Percentiles rank a stretch among this genome's conserved stretches.
phyloP scores from a whole-genome alignment of 768 basidiomycete genomes.

The Mycena albidolilacea region DNA sequence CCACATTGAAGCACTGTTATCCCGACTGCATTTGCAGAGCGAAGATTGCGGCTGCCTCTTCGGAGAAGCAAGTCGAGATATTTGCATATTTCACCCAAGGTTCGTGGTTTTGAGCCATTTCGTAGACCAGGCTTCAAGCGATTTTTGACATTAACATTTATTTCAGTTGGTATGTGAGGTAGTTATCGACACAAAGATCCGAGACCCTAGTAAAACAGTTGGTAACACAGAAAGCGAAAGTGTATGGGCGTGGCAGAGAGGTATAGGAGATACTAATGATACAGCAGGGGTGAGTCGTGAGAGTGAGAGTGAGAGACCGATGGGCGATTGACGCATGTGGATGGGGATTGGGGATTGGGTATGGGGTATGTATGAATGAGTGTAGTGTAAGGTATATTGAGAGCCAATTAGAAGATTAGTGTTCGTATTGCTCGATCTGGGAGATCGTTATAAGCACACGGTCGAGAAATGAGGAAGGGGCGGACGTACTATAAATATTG shows the following conservation, averaged over 20 bases:
- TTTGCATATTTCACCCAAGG: too few relatives aligned
- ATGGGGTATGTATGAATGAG: constrained; percentile 15
- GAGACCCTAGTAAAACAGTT: constrained; percentile 18
- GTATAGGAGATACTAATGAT: constrained; percentile 12
- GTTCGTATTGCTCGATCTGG: constrained; percentile 22
- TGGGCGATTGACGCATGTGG: background rate
- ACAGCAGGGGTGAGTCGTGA: constrained; percentile 14
- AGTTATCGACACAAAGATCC: constrained; percentile 21
- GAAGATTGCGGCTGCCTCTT: too few relatives aligned
- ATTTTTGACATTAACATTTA: constrained; percentile 13
- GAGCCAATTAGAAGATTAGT: constrained; percentile 23
- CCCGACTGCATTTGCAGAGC: too few relatives aligned
- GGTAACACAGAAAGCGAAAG: constrained; percentile 1
- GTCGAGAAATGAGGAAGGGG: background rate
- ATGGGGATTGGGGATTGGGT: background rate
- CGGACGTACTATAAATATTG: constrained; percentile 16
- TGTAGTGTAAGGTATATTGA: constrained; percentile 29
- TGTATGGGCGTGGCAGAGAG: constrained; percentile 22
- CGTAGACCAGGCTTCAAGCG: background rate
- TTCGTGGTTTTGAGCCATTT: too few relatives aligned
- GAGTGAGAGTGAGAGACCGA: background rate
- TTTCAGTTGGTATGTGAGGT: constrained; percentile 21
- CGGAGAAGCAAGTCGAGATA: too few relatives aligned
- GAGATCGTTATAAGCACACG: background rate
- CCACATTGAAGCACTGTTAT: too few relatives aligned